Evolutionary conservation across 768 basidiomycete genomes (phyloP).

Genomic region (Kwoniella bestiolae): DNA sequence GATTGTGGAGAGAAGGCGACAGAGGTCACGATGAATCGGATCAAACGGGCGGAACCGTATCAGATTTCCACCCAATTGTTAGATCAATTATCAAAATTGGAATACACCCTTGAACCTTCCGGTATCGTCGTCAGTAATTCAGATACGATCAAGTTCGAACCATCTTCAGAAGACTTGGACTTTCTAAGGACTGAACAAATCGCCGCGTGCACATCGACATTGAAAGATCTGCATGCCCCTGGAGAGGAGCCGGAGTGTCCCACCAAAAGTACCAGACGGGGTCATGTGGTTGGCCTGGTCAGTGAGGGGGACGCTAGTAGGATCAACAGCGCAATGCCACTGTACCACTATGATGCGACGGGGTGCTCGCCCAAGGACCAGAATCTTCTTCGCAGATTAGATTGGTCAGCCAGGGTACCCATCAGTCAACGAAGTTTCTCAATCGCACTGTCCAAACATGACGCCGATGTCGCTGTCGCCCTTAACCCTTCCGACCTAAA

Average conservation of each 20-base stretch:
- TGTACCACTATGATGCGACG: background rate
- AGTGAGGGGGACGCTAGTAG: background rate
- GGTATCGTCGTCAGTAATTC: background rate
- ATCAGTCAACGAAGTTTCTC: background rate
- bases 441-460: background rate
- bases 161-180: background rate
- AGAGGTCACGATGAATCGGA: background rate
- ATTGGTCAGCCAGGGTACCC: background rate
- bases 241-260: background rate
- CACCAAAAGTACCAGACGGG: background rate
- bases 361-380: background rate
- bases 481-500: background rate
- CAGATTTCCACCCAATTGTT: background rate
- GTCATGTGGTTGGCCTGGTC: background rate
- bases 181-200: background rate
- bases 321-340: background rate
- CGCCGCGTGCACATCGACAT: background rate
- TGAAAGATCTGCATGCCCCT: background rate
- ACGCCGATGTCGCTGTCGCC: background rate
- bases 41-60: background rate
- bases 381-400: background rate
- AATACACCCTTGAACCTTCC: too few relatives aligned
- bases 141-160: background rate
- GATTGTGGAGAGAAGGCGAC: background rate
- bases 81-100: background rate